phyloP scores from a whole-genome alignment of 2,329 filamentous ascomycete species.

The Trichoderma atroviride region DNA sequence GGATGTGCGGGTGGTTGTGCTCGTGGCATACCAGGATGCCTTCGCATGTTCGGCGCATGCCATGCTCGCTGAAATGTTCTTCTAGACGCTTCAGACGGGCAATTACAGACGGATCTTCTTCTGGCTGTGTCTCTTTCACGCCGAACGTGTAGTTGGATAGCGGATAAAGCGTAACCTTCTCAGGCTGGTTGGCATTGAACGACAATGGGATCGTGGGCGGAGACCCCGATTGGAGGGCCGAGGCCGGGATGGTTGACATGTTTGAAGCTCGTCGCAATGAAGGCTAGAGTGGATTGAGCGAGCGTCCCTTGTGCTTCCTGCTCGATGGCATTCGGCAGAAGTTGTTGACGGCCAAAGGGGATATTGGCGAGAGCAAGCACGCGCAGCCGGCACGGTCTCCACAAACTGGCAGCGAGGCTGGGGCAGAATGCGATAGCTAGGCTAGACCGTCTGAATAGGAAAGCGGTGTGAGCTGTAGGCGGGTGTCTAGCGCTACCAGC shows the following conservation, averaged over 20 bases:
- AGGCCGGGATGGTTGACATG: conserved; percentile 85
- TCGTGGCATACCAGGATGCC: conserved; percentile 97
- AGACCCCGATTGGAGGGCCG: conserved; percentile 74
- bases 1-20: conserved; percentile 96
- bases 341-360: conserved; percentile 23
- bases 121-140: conserved; percentile 96
- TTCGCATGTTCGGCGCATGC: conserved; percentile 97
- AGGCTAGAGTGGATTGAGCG: background rate
- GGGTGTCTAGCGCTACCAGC: background rate
- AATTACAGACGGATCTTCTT: conserved; percentile 94
- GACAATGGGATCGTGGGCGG: conserved; percentile 77
- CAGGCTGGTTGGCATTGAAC: conserved; percentile 88
- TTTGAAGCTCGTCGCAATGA: background rate
- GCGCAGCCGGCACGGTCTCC: conserved; percentile 13
- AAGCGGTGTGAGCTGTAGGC: conserved; percentile 20
- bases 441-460: background rate
- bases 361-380: conserved; percentile 14
- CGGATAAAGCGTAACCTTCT: conserved; percentile 88
- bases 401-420: conserved; percentile 23
- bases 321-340: conserved; percentile 5
- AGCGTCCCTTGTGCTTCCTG: background rate
- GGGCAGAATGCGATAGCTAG: conserved; percentile 23
- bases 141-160: conserved; percentile 99
- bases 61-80: conserved; percentile 87
- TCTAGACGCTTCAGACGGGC: conserved; percentile 92